Evolutionary conservation across 1,284 basidiomycete species (phyloP), one percentile per base, ranked within the genome.

Genomic region (Ceratobasidium sp.): DNA sequence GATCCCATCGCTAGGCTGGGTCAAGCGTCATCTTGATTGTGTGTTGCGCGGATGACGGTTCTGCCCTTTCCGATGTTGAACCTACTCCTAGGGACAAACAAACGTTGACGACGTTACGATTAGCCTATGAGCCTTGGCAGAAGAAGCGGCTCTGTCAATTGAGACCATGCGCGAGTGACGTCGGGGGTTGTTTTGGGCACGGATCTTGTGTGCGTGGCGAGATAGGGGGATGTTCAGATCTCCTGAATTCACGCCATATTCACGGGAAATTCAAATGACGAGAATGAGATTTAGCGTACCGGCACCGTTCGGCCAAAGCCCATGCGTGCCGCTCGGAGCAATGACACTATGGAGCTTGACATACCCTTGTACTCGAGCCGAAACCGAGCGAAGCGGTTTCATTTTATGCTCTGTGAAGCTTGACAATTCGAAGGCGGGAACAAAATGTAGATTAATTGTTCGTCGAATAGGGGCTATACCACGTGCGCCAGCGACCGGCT

Each of bases 381-480:
- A 5, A 3, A 5, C n/a, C 36, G 36, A 39, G 14, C 36, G 14
- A n/a, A n/a, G n/a, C n/a, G n/a, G 9, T 45, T 45, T 45, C 16
- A 6, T 45, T 45, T 45, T 45, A 10, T 18, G 9, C 9, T 45
- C 18, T 45, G 9, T n/a, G 18, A 6, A 18, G 18, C 43, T 18
- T 45, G 16, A n/a, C 43, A 8, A n/a, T 6, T n/a, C 9, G 18
- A n/a, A 6, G 18, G 43, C 43, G 43, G 43, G 48, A 57, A 6
- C 53, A 57, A 34, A 32, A 57, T 23, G 2, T 34, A 34, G 34
- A 36, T 16, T 36, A 57, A 57, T 57, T 57, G 53, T 57, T 57
- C 53, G 6, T 32, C 21, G 21, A 21, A 57, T 36, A 57, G 34
- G 34, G 53, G 34, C 16, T 18, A n/a, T 6, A 57, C 28, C 53